Evolutionary conservation across 345 rosid species (phyloP), one percentile per base, ranked within the genome.

Genomic region (Garcia nutans): DNA sequence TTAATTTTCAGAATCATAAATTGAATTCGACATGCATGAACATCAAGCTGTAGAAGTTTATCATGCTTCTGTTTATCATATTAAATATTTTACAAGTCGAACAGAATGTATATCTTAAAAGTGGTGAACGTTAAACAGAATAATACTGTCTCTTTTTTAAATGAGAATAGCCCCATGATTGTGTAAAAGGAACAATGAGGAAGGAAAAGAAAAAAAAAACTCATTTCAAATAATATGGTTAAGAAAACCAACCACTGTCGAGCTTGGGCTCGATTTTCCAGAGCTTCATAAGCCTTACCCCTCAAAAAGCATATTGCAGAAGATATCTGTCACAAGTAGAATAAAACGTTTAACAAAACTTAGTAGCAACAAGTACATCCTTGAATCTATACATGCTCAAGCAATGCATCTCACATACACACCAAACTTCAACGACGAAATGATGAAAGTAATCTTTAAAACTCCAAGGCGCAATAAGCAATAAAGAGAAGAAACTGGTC

Each of bases 261-360:
- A 84, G 98, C 96, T 76, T 88, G 97, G 8, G 91, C 86, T 76
- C 94, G 92, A 80, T 93, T 96, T 83, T 93, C 95, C 78, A 96
- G 82, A 66, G 97, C 99, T 85, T 92, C 92, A 24, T 86, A 96
- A 68, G 98, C 93, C 88, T 86, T 93, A 61, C 99, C 99, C 86
- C 97, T 87, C 52, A 96, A 74, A 81, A 96, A 96, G 84, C 97
- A 96, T 81, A 93, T 91, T 54, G 99, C 98, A 0, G 99, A 90
- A 71, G 94, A 86, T 60, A 95, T 91, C 98, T 95, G 84, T 71
- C 49, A 63, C 62, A 68, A 72, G 77, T 26, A 15, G 31, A 57
- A 78, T 3, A 26, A 68, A 57, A 15, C 11, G 37, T 56, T 61
- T 70, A 16, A 70, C 70, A 56, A 42, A 60, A n/a, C 68, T 9